A percentile compares a stretch with the other conserved stretches of the same genome.
Evolutionary conservation across 306 rosid species (phyloP).

Genomic region (Trifolium repens): DNA sequence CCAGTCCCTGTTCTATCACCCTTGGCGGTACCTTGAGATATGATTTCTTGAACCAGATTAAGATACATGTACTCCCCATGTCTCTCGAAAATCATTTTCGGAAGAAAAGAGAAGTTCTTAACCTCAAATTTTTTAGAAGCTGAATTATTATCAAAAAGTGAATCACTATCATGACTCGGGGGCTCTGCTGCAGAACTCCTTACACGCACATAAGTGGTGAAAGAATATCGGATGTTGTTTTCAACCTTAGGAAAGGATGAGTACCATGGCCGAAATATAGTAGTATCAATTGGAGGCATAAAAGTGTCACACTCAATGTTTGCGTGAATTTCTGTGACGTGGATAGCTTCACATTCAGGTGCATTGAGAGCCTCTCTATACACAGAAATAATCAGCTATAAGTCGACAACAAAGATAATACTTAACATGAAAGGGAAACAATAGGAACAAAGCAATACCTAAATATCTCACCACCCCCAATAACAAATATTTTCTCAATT

Average conservation of each 20-base stretch:
- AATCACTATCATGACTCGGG: conserved; percentile 50
- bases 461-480: conserved; percentile 89
- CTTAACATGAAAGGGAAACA: not conserved
- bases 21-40: conserved; percentile 77
- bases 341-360: conserved; percentile 87
- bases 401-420: conserved; percentile 24
- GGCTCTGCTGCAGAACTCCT: conserved; percentile 61
- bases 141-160: conserved; percentile 36
- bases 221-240: conserved; percentile 66
- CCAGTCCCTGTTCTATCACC: conserved; percentile 96
- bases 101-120: conserved; percentile 79
- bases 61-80: conserved; percentile 85
- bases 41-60: conserved; percentile 75
- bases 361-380: conserved; percentile 86
- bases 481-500: conserved; percentile 87
- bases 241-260: conserved; percentile 84
- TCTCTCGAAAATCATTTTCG: conserved; percentile 74
- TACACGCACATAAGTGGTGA: conserved; percentile 79
- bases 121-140: conserved; percentile 63
- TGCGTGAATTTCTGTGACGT: conserved; percentile 78
- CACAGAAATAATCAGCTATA: conserved; percentile 26
- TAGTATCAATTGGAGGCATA: conserved; percentile 68
- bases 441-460: conserved; percentile 50
- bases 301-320: conserved; percentile 80
- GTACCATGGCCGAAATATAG: conserved; percentile 81